Evolutionary conservation across 805 yeast genomes (phyloP).

Genomic region (Metschnikowia orientalis): DNA sequence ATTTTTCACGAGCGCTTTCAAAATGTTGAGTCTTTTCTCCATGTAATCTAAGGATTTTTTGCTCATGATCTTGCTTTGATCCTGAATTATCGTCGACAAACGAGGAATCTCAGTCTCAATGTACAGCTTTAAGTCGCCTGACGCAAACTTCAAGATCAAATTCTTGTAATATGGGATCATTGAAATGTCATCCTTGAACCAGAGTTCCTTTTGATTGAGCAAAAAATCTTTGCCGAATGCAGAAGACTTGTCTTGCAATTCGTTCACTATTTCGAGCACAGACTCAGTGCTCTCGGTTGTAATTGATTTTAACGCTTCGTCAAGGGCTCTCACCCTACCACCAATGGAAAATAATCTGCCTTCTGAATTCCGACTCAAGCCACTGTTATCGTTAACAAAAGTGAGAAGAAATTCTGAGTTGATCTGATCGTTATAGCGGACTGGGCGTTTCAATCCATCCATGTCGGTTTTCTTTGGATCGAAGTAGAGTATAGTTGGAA

Average conservation of each 20-base stretch:
- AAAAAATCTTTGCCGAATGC: constrained; percentile 11
- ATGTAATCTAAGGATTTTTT: constrained; percentile 47
- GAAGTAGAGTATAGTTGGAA: constrained; percentile 56
- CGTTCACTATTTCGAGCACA: constrained; percentile 8
- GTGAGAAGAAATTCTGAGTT: constrained; percentile 20
- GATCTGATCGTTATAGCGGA: constrained; percentile 24
- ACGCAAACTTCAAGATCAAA: constrained; percentile 40
- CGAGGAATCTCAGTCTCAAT: constrained; percentile 24
- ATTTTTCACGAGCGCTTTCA: constrained; percentile 21
- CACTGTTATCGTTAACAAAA: constrained; percentile 26
- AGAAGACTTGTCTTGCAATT: constrained; percentile 12
- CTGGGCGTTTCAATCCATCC: constrained; percentile 26
- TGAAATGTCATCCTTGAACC: constrained; percentile 17
- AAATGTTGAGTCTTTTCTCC: constrained; percentile 48
- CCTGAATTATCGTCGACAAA: constrained; percentile 38
- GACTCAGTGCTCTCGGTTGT: constrained; percentile 4
- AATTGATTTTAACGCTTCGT: constrained; percentile 9
- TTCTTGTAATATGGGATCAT: constrained; percentile 46
- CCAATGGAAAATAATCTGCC: constrained; percentile 30
- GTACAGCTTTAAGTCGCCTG: constrained; percentile 43
- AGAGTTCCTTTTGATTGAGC: constrained; percentile 13
- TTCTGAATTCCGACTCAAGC: constrained; percentile 27
- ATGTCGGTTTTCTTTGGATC: constrained; percentile 21
- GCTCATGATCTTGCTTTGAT: constrained; percentile 31
- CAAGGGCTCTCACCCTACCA: constrained; percentile 27